A percentile compares a stretch with the other conserved stretches of the same genome.
Evolutionary conservation across 805 yeast genomes (phyloP).

Genomic region (Lipomyces sp.): DNA sequence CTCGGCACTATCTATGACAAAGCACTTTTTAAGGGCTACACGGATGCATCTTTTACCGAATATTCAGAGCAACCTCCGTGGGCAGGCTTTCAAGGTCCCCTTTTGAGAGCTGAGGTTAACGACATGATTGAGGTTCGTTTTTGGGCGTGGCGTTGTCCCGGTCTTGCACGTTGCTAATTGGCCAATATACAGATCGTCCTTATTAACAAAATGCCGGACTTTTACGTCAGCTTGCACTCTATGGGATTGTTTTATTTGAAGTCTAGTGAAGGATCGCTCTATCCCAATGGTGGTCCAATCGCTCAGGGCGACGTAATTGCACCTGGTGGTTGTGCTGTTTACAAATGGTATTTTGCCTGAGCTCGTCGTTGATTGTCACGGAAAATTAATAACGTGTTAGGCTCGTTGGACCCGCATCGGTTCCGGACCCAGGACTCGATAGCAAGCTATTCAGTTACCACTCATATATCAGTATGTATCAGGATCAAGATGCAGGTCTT

Average conservation of each 20-base stretch:
- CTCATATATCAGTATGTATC: conserved; percentile 6
- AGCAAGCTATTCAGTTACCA: conserved; percentile 7
- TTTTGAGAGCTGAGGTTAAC: conserved; percentile 8
- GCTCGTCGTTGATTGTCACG: background rate
- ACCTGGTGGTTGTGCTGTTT: conserved; percentile 6
- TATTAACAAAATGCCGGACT: conserved; percentile 3
- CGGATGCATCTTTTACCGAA: background rate
- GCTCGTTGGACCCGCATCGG: conserved; percentile 1
- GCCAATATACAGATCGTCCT: background rate
- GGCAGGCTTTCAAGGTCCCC: conserved; percentile 7
- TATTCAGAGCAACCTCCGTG: background rate
- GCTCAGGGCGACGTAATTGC: conserved; percentile 2
- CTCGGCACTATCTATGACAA: conserved; percentile 10
- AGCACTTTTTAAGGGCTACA: conserved; percentile 6
- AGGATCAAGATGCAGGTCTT: conserved; percentile 3
- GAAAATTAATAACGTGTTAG: background rate
- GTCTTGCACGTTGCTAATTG: background rate
- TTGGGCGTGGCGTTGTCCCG: background rate
- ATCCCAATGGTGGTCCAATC: background rate
- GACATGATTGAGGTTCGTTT: conserved; percentile 12
- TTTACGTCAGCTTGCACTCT: conserved; percentile 8
- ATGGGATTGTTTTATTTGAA: conserved; percentile 9
- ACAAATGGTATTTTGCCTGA: background rate
- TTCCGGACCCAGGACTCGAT: background rate
- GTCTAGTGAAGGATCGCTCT: conserved; percentile 10